A percentile compares a stretch with the other conserved stretches of the same genome.
These are phyloP conservation scores for Oryza brachyantha DNA, from an alignment of 176 grass and related monocot species.

Conservation along the genomic window DNA sequence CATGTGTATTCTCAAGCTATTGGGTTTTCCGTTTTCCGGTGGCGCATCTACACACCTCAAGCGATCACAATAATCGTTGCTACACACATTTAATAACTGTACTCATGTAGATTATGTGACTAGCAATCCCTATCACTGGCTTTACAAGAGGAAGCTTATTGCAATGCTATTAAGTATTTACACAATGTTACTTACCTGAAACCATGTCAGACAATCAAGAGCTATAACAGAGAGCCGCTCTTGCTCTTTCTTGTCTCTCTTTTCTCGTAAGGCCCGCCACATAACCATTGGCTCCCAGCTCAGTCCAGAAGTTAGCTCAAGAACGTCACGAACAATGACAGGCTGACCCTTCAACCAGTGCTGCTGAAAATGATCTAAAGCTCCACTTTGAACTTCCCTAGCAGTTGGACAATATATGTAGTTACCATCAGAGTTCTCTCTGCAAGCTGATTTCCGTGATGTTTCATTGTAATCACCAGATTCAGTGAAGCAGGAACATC, in stretches of 20 bases:
- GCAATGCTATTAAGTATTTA: neutral
- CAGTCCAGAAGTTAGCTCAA: slow-evolving; percentile 72
- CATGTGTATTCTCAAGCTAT: neutral
- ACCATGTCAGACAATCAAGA: slow-evolving; percentile 61
- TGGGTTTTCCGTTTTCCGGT: neutral
- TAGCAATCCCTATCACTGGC: neutral
- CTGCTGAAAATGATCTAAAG: slow-evolving; percentile 73
- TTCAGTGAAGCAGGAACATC: slow-evolving; percentile 46
- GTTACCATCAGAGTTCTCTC: slow-evolving; percentile 63
- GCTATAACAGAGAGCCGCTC: slow-evolving; percentile 55
- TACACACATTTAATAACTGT: neutral
- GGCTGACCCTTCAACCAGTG: slow-evolving; percentile 86
- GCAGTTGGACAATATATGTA: slow-evolving; percentile 66
- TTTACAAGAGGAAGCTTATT: neutral
- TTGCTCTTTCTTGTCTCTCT: slow-evolving; percentile 19
- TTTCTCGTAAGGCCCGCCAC: slow-evolving; percentile 87
- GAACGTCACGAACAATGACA: slow-evolving; percentile 68
- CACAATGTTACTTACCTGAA: slow-evolving; percentile 34
- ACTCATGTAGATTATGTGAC: neutral
- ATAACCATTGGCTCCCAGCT: slow-evolving; percentile 99
- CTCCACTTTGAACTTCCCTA: slow-evolving; percentile 44
- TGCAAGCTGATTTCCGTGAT: slow-evolving; percentile 37
- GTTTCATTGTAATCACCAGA: neutral
- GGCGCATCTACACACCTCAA: slow-evolving; percentile 1
- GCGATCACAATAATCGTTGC: neutral